A percentile compares a stretch with the other conserved stretches of the same genome.
These are phyloP conservation scores for Clathrospora elynae DNA, from an alignment of 2,329 filamentous ascomycete genomes.

Conservation along the genomic window DNA sequence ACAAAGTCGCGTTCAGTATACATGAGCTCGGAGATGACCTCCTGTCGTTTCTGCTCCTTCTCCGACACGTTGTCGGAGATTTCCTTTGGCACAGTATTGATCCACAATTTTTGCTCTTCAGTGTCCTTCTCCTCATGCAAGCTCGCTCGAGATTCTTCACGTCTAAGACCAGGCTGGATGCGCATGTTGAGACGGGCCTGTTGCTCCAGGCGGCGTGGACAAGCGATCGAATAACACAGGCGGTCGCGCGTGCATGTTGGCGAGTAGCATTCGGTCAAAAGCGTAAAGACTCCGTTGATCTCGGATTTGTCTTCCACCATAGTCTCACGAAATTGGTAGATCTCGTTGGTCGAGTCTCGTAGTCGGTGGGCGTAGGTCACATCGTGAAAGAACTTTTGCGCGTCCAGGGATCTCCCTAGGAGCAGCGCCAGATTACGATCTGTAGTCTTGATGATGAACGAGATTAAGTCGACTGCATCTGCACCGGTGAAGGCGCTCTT, in stretches of 20 bases:
- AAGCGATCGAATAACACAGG: constrained; percentile 97
- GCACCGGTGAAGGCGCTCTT: constrained; percentile 96
- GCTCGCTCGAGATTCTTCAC: constrained; percentile 70
- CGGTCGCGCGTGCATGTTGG: constrained; percentile 95
- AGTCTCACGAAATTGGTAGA: constrained; percentile 96
- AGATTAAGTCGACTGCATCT: constrained; percentile 93
- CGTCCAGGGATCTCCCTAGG: constrained; percentile 87
- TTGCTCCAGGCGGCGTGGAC: constrained; percentile 89
- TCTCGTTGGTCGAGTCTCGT: constrained; percentile 89
- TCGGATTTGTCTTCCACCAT: constrained; percentile 82
- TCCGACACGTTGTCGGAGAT: constrained; percentile 88
- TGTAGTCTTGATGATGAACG: constrained; percentile 95
- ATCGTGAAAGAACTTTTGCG: constrained; percentile 99
- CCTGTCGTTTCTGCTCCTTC: constrained; percentile 93
- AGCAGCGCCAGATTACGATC: constrained; percentile 93
- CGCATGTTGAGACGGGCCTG: constrained; percentile 93
- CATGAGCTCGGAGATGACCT: constrained; percentile 97
- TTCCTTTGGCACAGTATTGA: constrained; percentile 96
- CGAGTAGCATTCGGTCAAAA: constrained; percentile 96
- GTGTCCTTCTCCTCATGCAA: constrained; percentile 86
- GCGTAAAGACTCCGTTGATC: constrained; percentile 95
- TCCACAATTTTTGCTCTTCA: constrained; percentile 98
- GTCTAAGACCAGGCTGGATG: constrained; percentile 82
- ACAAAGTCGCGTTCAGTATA: constrained; percentile 99
- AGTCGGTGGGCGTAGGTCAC: constrained; percentile 96